Percentiles rank a stretch among this genome's conserved stretches.
Conservation (phyloP, 2,329 filamentous ascomycete species). For the Fusarium palustre region DNA sequence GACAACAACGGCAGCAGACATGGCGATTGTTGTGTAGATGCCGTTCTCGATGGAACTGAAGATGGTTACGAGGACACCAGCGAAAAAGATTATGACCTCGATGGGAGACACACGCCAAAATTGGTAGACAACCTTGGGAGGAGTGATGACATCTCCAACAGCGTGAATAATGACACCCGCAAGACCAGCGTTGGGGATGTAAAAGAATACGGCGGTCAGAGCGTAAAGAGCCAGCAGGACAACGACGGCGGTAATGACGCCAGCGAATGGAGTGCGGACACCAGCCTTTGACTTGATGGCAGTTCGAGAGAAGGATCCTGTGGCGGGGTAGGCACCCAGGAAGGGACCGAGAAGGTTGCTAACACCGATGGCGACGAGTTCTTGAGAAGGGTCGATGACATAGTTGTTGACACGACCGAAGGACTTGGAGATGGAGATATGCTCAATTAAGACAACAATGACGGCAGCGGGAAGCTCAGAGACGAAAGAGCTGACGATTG, state of each 20-base stretch:
- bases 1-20: slow-evolving; percentile 77
- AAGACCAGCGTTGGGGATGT: slow-evolving; percentile 82
- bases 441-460: slow-evolving; percentile 83
- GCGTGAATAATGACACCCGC: slow-evolving; percentile 92
- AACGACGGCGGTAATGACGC: slow-evolving; percentile 84
- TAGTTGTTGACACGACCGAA: slow-evolving; percentile 87
- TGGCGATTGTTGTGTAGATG: slow-evolving; percentile 82
- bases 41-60: slow-evolving; percentile 87
- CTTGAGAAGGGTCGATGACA: slow-evolving; percentile 82
- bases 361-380: slow-evolving; percentile 81
- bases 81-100: slow-evolving; percentile 86
- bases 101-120: slow-evolving; percentile 89
- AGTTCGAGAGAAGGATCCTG: slow-evolving; percentile 89
- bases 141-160: slow-evolving; percentile 85
- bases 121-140: slow-evolving; percentile 84
- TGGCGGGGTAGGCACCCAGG: slow-evolving; percentile 85
- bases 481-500: slow-evolving; percentile 72
- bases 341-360: slow-evolving; percentile 82
- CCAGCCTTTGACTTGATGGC: slow-evolving; percentile 96
- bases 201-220: slow-evolving; percentile 85
- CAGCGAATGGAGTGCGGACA: slow-evolving; percentile 86
- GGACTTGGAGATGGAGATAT: slow-evolving; percentile 85
- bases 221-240: slow-evolving; percentile 88
- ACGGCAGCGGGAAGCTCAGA: slow-evolving; percentile 77
- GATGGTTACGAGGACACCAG: slow-evolving; percentile 84